Evolutionary conservation across 139 green algal genomes (phyloP), one percentile per base, ranked within the genome.

Genomic region (Cymbomonas tetramitiformis): DNA sequence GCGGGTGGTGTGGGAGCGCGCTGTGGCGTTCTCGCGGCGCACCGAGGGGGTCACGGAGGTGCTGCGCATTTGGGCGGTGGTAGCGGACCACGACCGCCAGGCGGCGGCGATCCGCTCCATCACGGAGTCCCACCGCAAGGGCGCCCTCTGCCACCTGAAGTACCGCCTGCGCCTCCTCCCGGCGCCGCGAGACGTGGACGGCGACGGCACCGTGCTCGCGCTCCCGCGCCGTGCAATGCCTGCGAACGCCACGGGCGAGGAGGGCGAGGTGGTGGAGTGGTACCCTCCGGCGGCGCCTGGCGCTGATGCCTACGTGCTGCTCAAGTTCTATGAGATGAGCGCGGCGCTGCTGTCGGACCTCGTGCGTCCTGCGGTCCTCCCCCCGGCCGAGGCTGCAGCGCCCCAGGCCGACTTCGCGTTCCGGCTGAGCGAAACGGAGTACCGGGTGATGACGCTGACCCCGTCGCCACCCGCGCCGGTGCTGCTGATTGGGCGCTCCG

Each of bases 401-500:
- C n/a, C n/a, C n/a, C n/a, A n/a, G n/a, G n/a, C n/a, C n/a, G 74
- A 82, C 52, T 79, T 77, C 50, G 58, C 63, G 6, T 82, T 79
- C 61, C 64, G 65, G 38, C 69, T 82, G n/a, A 80, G 66, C 1
- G 56, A 66, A 19, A 52, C 19, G 21, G 48, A 15, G 8, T 70
- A 72, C 2, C 75, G 71, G 3, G 55, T 51, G 24, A 69, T 46
- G 28, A 80, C n/a, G n/a, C n/a, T n/a, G n/a, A n/a, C n/a, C n/a
- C n/a, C n/a, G n/a, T n/a, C n/a, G n/a, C n/a, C n/a, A n/a, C n/a
- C n/a, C n/a, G n/a, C n/a, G n/a, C n/a, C n/a, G n/a, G n/a, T 86
- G 51, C 74, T 87, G 40, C 73, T 89, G 44, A 65, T 87, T 33
- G 81, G 81, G 4, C 64, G 81, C 29, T 75, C 56, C 30, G 80